Evolutionary conservation across 257 asterid species (phyloP), one percentile per base, ranked within the genome.

Genomic region (Scutellaria galericulata): DNA sequence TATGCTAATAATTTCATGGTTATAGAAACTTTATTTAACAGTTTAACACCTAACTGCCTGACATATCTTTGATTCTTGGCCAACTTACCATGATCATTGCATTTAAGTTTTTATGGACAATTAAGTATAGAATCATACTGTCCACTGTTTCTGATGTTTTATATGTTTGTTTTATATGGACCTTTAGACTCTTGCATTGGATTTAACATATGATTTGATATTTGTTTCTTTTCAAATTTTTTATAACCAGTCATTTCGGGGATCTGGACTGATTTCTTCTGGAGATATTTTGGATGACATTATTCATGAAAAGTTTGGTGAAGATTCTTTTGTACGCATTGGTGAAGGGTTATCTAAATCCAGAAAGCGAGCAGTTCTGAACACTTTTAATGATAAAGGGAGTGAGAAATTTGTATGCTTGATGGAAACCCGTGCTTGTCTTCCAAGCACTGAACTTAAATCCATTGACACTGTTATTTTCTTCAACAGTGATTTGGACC

Each of bases 401-500:
- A 80, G 66, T 6, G 82, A 72, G 66, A 78, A 60, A 58, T 86
- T 88, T 11, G 78, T 78, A 63, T 76, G 88, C 78, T 69, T 90
- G 77, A 83, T 90, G 74, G 90, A 88, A 79, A 82, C 84, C 35
- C 84, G 77, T 15, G 82, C 86, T n/a, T 87, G 96, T 75, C 2
- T 55, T 53, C 80, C 86, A 63, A 81, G 88, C 79, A 66, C 75
- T 9, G 79, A 75, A 53, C 83, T 90, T 35, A 55, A 59, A 11
- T 81, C 81, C 13, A 42, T 88, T 41, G 95, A 90, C 78, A 37
- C 72, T 4, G 74, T 87, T 39, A 73, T 87, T 55, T 51, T 87
- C 50, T 87, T 87, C 79, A 84, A 86, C 80, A 86, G 90, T 78
- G 88, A 86, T 76, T 87, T 89, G 88, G 91, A 87, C 57, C 90